These are phyloP conservation scores for Massariosphaeria phaeospora DNA, from an alignment of 495 filamentous ascomycete genomes.

Conservation along the genomic window DNA sequence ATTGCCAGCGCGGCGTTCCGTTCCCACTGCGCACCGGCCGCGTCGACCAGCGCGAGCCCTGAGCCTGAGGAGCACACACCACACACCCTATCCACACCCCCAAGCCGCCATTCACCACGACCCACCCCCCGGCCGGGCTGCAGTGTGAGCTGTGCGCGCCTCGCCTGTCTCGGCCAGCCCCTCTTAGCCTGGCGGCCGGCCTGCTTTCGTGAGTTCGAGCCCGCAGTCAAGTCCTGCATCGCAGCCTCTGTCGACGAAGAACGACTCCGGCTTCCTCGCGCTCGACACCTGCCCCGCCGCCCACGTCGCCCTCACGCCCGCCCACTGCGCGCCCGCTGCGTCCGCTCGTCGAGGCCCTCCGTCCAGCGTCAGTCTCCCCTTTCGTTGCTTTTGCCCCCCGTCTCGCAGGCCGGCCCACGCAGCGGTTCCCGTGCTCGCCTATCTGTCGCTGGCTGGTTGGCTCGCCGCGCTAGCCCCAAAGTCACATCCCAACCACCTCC, in stretches of 20 bases:
- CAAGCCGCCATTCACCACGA: background rate
- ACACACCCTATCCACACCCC: conserved; percentile 6
- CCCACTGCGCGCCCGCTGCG: conserved; percentile 8
- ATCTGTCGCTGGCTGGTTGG: conserved; percentile 33
- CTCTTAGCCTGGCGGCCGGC: conserved; percentile 33
- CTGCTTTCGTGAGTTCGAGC: conserved; percentile 29
- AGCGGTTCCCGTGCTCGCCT: conserved; percentile 31
- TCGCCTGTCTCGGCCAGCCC: conserved; percentile 33
- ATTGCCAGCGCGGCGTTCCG: no score
- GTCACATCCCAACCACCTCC: conserved; percentile 38
- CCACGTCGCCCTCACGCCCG: background rate
- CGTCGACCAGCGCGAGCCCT: background rate
- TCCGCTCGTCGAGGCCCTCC: conserved; percentile 15
- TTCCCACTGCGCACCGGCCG: no score
- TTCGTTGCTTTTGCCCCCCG: conserved; percentile 3
- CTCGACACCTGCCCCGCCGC: background rate
- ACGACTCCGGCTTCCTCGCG: conserved; percentile 7
- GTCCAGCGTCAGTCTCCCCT: conserved; percentile 7
- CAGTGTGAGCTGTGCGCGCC: conserved; percentile 22
- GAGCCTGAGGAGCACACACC: background rate
- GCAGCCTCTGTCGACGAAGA: conserved; percentile 30
- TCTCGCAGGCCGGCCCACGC: conserved; percentile 15
- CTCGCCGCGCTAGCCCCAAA: conserved; percentile 33
- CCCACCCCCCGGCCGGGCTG: conserved; percentile 15
- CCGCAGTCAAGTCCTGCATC: conserved; percentile 33